Evolutionary conservation across 2,329 filamentous ascomycete species (phyloP).

Genomic region (Hypoxylon sp.): DNA sequence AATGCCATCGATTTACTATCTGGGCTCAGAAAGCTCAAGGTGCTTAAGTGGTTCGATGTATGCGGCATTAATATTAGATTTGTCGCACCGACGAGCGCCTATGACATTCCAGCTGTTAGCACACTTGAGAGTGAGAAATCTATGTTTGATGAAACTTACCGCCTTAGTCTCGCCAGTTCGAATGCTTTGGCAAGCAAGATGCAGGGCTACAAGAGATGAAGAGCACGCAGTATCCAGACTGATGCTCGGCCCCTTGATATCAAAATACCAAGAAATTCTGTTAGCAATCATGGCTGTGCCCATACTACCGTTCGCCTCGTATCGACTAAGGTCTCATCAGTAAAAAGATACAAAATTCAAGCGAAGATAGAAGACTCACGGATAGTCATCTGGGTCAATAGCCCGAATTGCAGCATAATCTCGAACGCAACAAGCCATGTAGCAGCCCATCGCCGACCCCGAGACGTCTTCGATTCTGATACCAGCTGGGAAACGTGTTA

Average conservation of each 20-base stretch:
- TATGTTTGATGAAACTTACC: conserved; percentile 37
- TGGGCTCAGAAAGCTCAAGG: conserved; percentile 49
- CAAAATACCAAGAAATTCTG: conserved; percentile 57
- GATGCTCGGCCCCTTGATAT: conserved; percentile 58
- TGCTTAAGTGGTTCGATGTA: conserved; percentile 52
- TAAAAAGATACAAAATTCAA: conserved; percentile 43
- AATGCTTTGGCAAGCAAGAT: conserved; percentile 58
- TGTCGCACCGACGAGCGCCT: conserved; percentile 51
- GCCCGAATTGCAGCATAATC: conserved; percentile 51
- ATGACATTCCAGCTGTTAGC: not conserved
- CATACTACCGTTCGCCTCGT: conserved; percentile 51
- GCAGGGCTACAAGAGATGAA: conserved; percentile 57
- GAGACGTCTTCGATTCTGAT: conserved; percentile 50
- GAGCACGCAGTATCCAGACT: conserved; percentile 63
- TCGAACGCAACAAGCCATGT: conserved; percentile 52
- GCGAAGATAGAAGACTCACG: conserved; percentile 37
- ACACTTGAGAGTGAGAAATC: not conserved
- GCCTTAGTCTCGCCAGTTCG: conserved; percentile 54
- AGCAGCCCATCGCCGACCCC: conserved; percentile 52
- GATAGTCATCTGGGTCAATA: conserved; percentile 56
- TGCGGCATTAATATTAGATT: conserved; percentile 52
- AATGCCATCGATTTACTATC: conserved; percentile 51
- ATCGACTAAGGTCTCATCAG: conserved; percentile 41
- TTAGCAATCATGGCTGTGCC: conserved; percentile 56
- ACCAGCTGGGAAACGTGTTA: conserved; percentile 44